Conservation (phyloP, 2,329 filamentous ascomycete species). For the Fusarium palustre region DNA sequence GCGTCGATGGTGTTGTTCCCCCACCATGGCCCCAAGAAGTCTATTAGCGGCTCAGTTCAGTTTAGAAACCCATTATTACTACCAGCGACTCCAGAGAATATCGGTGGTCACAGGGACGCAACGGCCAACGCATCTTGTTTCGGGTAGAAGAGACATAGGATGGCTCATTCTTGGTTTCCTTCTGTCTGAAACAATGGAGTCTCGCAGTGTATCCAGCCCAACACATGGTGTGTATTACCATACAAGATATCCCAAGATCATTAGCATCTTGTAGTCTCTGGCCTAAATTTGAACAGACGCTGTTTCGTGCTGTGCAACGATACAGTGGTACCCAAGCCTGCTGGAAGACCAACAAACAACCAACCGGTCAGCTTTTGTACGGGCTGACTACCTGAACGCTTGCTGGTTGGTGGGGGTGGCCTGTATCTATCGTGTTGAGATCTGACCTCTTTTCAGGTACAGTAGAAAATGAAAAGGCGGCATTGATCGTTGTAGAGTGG, state of each 20-base stretch:
- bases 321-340: constrained; percentile 26
- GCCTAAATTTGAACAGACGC: background rate
- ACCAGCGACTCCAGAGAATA: background rate
- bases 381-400: background rate
- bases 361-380: constrained; percentile 18
- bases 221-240: constrained; percentile 16
- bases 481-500: constrained; percentile 36
- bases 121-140: constrained; percentile 25
- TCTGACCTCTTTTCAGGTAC: constrained; percentile 23
- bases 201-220: constrained; percentile 11
- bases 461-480: constrained; percentile 25
- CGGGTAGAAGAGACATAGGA: constrained; percentile 18
- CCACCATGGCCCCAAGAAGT: constrained; percentile 36
- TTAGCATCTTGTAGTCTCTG: constrained; percentile 19
- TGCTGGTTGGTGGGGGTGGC: constrained; percentile 23
- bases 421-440: constrained; percentile 31
- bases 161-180: background rate
- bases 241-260: constrained; percentile 39
- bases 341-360: constrained; percentile 9
- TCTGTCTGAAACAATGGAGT: constrained; percentile 25
- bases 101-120: constrained; percentile 1
- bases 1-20: constrained; percentile 27
- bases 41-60: constrained; percentile 24
- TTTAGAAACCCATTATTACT: constrained; percentile 3
- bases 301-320: background rate